Percentiles rank a stretch among this genome's conserved stretches.
Conservation (phyloP, 2,329 filamentous ascomycete genomes). For the Coleophoma eucalyptorum region DNA sequence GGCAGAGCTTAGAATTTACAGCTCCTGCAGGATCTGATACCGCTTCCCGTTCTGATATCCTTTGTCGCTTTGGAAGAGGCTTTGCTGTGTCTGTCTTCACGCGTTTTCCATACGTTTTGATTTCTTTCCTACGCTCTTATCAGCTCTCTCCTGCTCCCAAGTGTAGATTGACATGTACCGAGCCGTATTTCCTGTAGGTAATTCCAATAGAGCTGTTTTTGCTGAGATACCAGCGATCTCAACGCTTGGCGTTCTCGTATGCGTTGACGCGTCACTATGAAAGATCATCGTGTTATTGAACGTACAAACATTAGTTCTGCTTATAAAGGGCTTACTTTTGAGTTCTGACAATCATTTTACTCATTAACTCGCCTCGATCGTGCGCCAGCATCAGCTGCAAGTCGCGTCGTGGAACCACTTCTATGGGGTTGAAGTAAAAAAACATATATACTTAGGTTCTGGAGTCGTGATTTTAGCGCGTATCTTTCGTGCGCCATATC, state of each 20-base stretch:
- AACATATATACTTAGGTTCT: not conserved
- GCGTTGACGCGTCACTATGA: not conserved
- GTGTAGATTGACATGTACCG: not conserved
- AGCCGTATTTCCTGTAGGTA: not conserved
- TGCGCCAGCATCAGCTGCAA: not conserved
- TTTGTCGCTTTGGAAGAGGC: slow-evolving; percentile 14
- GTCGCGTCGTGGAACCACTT: not conserved
- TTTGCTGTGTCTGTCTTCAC: slow-evolving; percentile 10
- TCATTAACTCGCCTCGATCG: too few relatives aligned
- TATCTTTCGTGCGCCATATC: not conserved
- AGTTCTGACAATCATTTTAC: too few relatives aligned
- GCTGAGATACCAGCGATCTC: not conserved
- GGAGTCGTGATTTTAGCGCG: not conserved
- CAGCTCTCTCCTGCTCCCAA: not conserved
- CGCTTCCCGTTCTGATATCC: not conserved
- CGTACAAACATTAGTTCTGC: not conserved
- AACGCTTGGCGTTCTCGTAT: not conserved
- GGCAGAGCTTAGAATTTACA: too few relatives aligned
- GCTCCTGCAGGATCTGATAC: too few relatives aligned
- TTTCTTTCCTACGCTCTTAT: not conserved
- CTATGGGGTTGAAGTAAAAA: not conserved
- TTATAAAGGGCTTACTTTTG: too few relatives aligned
- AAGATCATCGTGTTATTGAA: not conserved
- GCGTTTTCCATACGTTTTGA: slow-evolving; percentile 21
- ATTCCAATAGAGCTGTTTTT: not conserved